A percentile compares a stretch with the other conserved stretches of the same genome.
Evolutionary conservation across 345 rosid species (phyloP).

Genomic region (Turnera subulata): DNA sequence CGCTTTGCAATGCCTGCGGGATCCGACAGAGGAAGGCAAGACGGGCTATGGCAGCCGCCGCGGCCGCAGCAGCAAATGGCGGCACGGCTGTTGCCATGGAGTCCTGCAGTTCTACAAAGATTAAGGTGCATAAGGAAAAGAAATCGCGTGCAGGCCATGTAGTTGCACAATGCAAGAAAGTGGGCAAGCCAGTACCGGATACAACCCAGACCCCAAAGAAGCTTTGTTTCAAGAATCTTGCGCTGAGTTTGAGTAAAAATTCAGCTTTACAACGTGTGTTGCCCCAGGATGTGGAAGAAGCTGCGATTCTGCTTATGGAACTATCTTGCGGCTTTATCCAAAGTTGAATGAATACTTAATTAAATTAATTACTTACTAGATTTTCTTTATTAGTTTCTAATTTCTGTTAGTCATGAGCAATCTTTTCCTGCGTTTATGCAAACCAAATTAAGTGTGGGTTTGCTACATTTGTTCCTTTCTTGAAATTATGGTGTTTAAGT

Average conservation of each 20-base stretch:
- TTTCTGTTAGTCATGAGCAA: background rate
- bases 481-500: no score
- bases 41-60: conserved; percentile 52
- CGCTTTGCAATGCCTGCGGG: conserved; percentile 93
- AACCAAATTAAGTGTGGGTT: conserved; percentile 4
- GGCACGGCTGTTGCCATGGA: conserved; percentile 1
- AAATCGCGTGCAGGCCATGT: conserved; percentile 29
- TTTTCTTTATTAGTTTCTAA: background rate
- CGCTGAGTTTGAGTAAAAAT: conserved; percentile 31
- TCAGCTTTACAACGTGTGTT: conserved; percentile 35
- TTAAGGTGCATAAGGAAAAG: conserved; percentile 47
- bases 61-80: conserved; percentile 17
- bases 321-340: conserved; percentile 47
- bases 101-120: conserved; percentile 6
- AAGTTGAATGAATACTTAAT: conserved; percentile 9
- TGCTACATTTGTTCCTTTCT: background rate
- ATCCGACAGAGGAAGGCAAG: conserved; percentile 88
- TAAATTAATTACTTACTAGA: background rate
- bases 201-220: conserved; percentile 22
- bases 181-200: conserved; percentile 20
- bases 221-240: conserved; percentile 31
- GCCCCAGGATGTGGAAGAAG: conserved; percentile 51
- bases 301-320: conserved; percentile 56
- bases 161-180: conserved; percentile 30
- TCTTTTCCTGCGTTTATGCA: background rate